Conservation (phyloP, 129 eudicot species). For the Flaveria brownii region DNA sequence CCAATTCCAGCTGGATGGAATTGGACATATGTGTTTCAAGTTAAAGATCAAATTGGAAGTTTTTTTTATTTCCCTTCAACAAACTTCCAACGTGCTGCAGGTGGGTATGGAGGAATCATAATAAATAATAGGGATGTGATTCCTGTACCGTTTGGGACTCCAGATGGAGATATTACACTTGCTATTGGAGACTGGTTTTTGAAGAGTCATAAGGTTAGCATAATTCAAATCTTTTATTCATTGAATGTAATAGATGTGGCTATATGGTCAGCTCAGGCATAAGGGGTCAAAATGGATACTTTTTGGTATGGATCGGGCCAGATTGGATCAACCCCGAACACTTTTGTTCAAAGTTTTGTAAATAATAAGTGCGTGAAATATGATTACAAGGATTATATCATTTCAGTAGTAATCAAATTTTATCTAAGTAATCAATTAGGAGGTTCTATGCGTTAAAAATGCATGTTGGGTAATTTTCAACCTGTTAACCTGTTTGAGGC, state of each 20-base stretch:
- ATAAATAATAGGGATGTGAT: conserved; percentile 85
- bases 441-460: background rate
- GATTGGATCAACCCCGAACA: background rate
- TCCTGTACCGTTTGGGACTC: conserved; percentile 84
- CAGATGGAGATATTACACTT: conserved; percentile 95
- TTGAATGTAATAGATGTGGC: background rate
- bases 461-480: background rate
- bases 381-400: background rate
- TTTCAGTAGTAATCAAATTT: background rate
- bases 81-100: conserved; percentile 80
- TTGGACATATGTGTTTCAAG: conserved; percentile 95
- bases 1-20: conserved; percentile 99
- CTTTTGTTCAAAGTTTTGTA: background rate
- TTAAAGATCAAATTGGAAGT: conserved; percentile 96
- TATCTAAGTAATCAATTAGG: background rate
- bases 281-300: background rate
- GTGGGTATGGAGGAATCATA: conserved; percentile 92
- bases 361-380: background rate
- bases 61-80: conserved; percentile 96
- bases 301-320: conserved; percentile 1
- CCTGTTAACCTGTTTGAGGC: background rate
- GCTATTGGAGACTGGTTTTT: conserved; percentile 80
- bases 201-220: conserved; percentile 86
- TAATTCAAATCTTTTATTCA: conserved; percentile 7
- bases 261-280: background rate